A percentile compares a stretch with the other conserved stretches of the same genome.
Conservation (phyloP, 257 asterid genomes). For the Jacaranda mimosifolia region DNA sequence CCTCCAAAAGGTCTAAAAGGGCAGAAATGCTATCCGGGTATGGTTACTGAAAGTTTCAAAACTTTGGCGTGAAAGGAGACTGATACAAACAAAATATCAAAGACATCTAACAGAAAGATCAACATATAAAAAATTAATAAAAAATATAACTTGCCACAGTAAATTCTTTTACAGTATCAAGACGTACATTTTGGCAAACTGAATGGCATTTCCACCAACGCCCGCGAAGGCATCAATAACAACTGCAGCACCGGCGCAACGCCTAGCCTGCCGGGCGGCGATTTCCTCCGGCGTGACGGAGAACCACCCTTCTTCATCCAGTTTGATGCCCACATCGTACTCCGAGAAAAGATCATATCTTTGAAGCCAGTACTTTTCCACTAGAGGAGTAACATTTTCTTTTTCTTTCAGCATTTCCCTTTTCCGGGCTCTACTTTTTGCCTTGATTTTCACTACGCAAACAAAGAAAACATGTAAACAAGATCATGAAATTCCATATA, state of each 20-base stretch:
- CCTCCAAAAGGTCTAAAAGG: background rate
- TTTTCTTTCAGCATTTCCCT: slow-evolving; percentile 36
- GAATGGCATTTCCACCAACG: slow-evolving; percentile 91
- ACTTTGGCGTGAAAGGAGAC: background rate
- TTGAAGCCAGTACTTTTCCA: slow-evolving; percentile 80
- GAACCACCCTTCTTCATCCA: slow-evolving; percentile 98
- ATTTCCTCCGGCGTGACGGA: slow-evolving; percentile 94
- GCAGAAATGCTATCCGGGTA: background rate
- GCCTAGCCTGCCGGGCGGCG: slow-evolving; percentile 76
- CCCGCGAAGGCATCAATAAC: slow-evolving; percentile 86
- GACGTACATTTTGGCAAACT: slow-evolving; percentile 71
- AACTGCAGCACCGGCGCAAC: slow-evolving; percentile 66
- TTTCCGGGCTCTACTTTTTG: slow-evolving; percentile 37
- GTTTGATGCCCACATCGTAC: slow-evolving; percentile 70
- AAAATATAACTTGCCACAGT: background rate
- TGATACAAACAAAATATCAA: background rate
- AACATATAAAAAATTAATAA: background rate
- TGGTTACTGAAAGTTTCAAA: background rate
- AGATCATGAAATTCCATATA: background rate
- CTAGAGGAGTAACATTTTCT: slow-evolving; percentile 64
- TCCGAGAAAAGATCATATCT: slow-evolving; percentile 80
- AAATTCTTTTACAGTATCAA: slow-evolving; percentile 3
- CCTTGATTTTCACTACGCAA: slow-evolving; percentile 50
- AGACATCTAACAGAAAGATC: background rate
- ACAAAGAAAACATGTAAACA: slow-evolving; percentile 6